phyloP scores from a whole-genome alignment of 2,329 filamentous ascomycete species.

The Ploettnerulaceae sp. region DNA sequence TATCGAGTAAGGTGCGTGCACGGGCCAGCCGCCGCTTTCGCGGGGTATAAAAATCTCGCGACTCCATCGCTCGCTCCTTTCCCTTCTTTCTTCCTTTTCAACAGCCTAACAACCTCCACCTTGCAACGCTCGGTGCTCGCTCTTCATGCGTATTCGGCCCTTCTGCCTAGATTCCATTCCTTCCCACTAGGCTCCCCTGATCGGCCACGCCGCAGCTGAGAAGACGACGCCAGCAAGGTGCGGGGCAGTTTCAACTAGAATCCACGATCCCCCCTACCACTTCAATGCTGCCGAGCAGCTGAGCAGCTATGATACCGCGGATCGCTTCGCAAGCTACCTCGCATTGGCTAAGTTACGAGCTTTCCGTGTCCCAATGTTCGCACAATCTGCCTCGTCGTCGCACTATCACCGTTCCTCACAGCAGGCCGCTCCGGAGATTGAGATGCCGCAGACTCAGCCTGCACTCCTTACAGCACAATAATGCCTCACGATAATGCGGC shows the following conservation, averaged over 20 bases:
- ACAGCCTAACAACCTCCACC: background rate
- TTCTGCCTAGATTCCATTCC: slow-evolving; percentile 6
- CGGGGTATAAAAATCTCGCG: slow-evolving; percentile 2
- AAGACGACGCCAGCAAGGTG: slow-evolving; percentile 15
- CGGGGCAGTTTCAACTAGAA: slow-evolving; percentile 18
- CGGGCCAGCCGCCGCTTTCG: slow-evolving; percentile 1
- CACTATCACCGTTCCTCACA: slow-evolving; percentile 13
- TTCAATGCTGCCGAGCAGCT: slow-evolving; percentile 16
- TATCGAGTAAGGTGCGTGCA: background rate
- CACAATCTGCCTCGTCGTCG: slow-evolving; percentile 17
- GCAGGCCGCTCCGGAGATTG: slow-evolving; percentile 3
- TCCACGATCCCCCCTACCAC: slow-evolving; percentile 12
- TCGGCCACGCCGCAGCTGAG: slow-evolving; percentile 15
- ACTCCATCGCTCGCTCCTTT: background rate
- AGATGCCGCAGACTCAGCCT: background rate
- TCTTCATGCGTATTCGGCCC: too few relatives aligned
- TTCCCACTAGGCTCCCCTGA: slow-evolving; percentile 15
- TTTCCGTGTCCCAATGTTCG: slow-evolving; percentile 12
- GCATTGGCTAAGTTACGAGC: slow-evolving; percentile 20
- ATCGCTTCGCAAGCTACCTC: slow-evolving; percentile 10
- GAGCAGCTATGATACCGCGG: too few relatives aligned
- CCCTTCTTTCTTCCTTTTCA: background rate
- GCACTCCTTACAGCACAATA: background rate
- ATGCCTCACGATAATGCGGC: slow-evolving; percentile 16
- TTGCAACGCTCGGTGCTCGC: slow-evolving; percentile 8